phyloP scores from a whole-genome alignment of 139 green algal genomes.

The Chlamydomonas sp. region DNA sequence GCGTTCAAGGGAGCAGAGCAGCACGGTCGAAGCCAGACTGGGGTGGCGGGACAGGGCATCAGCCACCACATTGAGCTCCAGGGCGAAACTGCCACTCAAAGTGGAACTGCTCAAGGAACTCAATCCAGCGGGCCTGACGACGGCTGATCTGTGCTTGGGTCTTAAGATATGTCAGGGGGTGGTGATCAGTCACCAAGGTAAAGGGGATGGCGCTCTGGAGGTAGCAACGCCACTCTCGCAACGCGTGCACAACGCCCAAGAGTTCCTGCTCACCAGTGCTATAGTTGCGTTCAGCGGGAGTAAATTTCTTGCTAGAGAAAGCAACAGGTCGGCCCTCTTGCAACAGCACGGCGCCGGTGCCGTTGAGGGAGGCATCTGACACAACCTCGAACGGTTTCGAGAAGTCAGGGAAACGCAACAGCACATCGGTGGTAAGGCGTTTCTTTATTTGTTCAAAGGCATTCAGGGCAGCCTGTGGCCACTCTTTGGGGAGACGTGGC shows the following conservation, averaged over 20 bases:
- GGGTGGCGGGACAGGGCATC: constrained; percentile 18
- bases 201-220: background rate
- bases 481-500: background rate
- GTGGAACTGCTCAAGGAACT: background rate
- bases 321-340: constrained; percentile 10
- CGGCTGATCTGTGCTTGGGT: background rate
- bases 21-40: background rate
- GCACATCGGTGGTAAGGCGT: background rate
- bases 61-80: background rate
- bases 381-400: constrained; percentile 12
- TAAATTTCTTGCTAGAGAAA: constrained; percentile 6
- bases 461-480: background rate
- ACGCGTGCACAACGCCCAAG: background rate
- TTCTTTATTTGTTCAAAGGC: background rate
- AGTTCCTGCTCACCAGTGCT: constrained; percentile 5
- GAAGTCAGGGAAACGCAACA: constrained; percentile 13
- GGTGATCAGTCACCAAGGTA: background rate
- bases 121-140: background rate
- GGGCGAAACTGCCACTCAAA: background rate
- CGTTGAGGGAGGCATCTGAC: background rate
- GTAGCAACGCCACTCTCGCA: constrained; percentile 11
- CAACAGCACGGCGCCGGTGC: background rate
- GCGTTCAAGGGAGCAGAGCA: no score
- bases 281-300: background rate
- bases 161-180: background rate